Base-by-base conservation (phyloP, 495 filamentous ascomycete species). In the Glutinoglossum americanum region DNA sequence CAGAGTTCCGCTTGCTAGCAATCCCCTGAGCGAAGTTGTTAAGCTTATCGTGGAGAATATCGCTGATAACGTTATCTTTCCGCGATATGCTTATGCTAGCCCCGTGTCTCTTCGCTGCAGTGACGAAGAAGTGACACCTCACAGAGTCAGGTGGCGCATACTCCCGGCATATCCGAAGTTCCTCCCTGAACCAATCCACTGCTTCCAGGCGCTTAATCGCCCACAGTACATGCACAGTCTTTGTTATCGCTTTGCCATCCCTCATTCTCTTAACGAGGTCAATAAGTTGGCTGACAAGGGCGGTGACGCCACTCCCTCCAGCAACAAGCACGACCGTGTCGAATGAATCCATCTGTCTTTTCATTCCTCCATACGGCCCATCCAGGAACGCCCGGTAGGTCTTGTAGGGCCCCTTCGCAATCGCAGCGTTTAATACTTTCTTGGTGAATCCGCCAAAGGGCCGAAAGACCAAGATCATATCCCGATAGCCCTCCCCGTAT, bases 181-280 rank as follows among this genome's bases (percentile, higher is more conserved):
- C 92, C 71, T 96, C 90, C 65, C 85, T 85, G 76, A 97, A 97
- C 90, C 90, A 97, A 66, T 94, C 88, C 78, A 97, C 89, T 8
- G 86, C 87, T 69, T 95, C 90, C 37, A 86, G 78, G 55, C 82
- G 80, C 67, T 89, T 90, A 51, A 97, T 71, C 21, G 89, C 81
- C 90, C 90, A 97, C 13, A 97, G 78, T 5, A 97, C 85, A 23
- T 89, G 82, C 28, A 97, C 82, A 56, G 83, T 84, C 68, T 81
- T 86, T 17, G 89, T 94, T 56, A 95, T 84, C 33, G 90, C 92
- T 63, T 94, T 94, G 19, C 85, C 83, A 64, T 93, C 87, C 19
- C 85, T 81, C 78, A 96, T 94, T 60, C 89, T 83, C 72, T 94
- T 94, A 71, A 94, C 90, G 55, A 97, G 72, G 61, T 94, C 83